Percentiles rank a stretch among this genome's conserved stretches.
These are phyloP conservation scores for Aspergillus sclerotioniger DNA, from an alignment of 495 filamentous ascomycete species.

Conservation along the genomic window DNA sequence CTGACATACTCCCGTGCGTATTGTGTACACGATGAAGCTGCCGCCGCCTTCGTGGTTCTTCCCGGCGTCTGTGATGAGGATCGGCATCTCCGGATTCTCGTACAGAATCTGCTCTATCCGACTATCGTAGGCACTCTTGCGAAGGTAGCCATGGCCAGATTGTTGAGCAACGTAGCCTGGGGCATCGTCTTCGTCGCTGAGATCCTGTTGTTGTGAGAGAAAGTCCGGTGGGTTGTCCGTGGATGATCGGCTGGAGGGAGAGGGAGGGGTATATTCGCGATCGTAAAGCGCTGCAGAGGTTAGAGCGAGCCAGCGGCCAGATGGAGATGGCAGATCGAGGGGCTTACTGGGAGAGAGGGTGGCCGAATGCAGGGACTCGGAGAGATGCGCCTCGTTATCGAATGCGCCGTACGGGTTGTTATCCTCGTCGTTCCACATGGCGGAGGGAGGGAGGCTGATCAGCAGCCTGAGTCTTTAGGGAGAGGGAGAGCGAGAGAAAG, in stretches of 20 bases:
- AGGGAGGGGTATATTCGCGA: conserved; percentile 48
- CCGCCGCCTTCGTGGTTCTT: conserved; percentile 91
- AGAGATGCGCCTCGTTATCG: conserved; percentile 77
- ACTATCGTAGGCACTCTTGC: conserved; percentile 87
- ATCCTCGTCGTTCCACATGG: conserved; percentile 80
- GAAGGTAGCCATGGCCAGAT: conserved; percentile 40
- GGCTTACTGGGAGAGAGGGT: conserved; percentile 54
- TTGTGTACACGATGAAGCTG: conserved; percentile 94
- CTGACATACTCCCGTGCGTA: conserved; percentile 79
- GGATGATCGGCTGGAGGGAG: conserved; percentile 43
- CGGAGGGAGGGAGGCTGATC: conserved; percentile 20
- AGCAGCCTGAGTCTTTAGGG: conserved; percentile 20
- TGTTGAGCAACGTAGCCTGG: conserved; percentile 33
- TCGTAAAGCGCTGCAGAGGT: conserved; percentile 37
- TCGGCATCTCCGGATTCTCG: conserved; percentile 85
- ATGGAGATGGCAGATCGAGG: neutral
- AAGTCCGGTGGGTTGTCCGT: conserved; percentile 57
- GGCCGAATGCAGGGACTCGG: conserved; percentile 64
- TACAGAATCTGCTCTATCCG: conserved; percentile 95
- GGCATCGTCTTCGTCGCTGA: conserved; percentile 63
- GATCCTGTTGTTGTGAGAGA: conserved; percentile 52
- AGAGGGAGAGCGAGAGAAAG: neutral
- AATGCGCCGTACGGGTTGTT: conserved; percentile 94
- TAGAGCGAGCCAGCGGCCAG: conserved; percentile 13
- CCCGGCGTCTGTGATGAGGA: conserved; percentile 88